Percentiles rank a stretch among this genome's conserved stretches.
These are phyloP conservation scores for Moesziomyces parantarcticus DNA, from an alignment of 1,284 basidiomycete species.

Conservation along the genomic window DNA sequence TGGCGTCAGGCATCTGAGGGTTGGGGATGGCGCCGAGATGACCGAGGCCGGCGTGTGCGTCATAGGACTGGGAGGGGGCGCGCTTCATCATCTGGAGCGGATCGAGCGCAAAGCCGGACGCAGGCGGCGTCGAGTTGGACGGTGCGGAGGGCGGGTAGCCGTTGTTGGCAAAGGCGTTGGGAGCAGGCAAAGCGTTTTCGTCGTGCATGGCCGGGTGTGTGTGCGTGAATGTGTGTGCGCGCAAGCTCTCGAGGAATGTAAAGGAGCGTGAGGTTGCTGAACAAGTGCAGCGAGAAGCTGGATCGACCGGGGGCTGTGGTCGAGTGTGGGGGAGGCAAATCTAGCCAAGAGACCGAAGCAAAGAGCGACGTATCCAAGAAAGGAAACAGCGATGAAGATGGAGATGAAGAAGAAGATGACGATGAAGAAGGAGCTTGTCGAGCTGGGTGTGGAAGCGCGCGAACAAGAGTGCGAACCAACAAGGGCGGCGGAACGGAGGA, in stretches of 20 bases:
- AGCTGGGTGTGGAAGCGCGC: too few species aligned
- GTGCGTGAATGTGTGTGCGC: too few species aligned
- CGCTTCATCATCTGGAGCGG: slow-evolving; percentile 58
- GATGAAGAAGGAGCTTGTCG: not conserved
- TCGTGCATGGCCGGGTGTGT: slow-evolving; percentile 30
- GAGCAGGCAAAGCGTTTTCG: slow-evolving; percentile 25
- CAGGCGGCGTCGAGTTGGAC: slow-evolving; percentile 16
- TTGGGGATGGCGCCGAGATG: slow-evolving; percentile 24
- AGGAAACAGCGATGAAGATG: not conserved
- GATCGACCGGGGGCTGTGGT: slow-evolving; percentile 3
- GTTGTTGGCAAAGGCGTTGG: slow-evolving; percentile 33
- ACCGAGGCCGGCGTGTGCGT: slow-evolving; percentile 40
- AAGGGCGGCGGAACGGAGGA: not conserved
- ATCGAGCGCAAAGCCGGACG: slow-evolving; percentile 35
- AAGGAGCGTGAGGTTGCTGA: slow-evolving; percentile 1
- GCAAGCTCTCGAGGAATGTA: slow-evolving; percentile 6
- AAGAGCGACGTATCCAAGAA: not conserved
- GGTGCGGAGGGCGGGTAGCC: slow-evolving; percentile 10
- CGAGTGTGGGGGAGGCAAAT: not conserved
- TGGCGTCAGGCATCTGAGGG: slow-evolving; percentile 17
- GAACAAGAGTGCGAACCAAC: not conserved
- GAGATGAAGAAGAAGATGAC: slow-evolving; percentile 1
- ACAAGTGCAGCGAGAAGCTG: slow-evolving; percentile 1
- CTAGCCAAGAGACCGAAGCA: not conserved
- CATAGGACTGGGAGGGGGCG: slow-evolving; percentile 52